Evolutionary conservation across 2,329 filamentous ascomycete species (phyloP).

Genomic region (Ophiostoma sp.): DNA sequence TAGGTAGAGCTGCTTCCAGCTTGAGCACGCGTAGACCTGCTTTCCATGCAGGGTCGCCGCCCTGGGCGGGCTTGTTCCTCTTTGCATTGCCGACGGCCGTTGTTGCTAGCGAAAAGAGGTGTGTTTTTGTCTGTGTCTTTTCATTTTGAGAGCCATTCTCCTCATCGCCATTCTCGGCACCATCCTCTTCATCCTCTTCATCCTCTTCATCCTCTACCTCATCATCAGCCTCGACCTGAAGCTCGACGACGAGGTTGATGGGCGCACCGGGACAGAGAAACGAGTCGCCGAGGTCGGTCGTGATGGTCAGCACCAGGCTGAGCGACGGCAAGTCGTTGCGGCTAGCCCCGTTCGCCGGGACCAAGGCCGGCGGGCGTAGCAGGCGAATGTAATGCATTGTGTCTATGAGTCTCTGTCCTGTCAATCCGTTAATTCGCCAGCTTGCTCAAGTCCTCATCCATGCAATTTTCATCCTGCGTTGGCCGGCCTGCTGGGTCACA

Average conservation of each 20-base stretch:
- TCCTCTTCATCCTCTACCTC: neutral
- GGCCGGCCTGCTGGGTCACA: slow-evolving; percentile 8
- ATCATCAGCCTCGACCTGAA: slow-evolving; percentile 21
- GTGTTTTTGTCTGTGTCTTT: neutral
- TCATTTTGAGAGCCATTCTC: neutral
- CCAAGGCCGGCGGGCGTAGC: slow-evolving; percentile 41
- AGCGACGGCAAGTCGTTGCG: slow-evolving; percentile 30
- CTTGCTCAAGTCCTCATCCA: neutral
- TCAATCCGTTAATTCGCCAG: no score
- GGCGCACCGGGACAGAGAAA: slow-evolving; percentile 45
- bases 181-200: neutral
- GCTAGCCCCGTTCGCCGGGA: neutral
- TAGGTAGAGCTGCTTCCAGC: slow-evolving; percentile 31
- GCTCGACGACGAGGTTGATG: slow-evolving; percentile 38
- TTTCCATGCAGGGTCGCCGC: slow-evolving; percentile 28
- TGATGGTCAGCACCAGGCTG: slow-evolving; percentile 48
- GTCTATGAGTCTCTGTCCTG: no score
- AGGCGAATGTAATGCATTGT: slow-evolving; percentile 55
- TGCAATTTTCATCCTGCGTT: slow-evolving; percentile 8
- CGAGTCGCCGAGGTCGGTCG: slow-evolving; percentile 53
- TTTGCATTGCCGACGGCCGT: neutral
- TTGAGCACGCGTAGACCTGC: slow-evolving; percentile 37
- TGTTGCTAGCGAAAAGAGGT: neutral
- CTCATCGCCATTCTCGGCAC: neutral
- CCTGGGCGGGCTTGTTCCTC: slow-evolving; percentile 11